phyloP scores from a whole-genome alignment of 176 grass and related monocot genomes.

The Chloris gayana region DNA sequence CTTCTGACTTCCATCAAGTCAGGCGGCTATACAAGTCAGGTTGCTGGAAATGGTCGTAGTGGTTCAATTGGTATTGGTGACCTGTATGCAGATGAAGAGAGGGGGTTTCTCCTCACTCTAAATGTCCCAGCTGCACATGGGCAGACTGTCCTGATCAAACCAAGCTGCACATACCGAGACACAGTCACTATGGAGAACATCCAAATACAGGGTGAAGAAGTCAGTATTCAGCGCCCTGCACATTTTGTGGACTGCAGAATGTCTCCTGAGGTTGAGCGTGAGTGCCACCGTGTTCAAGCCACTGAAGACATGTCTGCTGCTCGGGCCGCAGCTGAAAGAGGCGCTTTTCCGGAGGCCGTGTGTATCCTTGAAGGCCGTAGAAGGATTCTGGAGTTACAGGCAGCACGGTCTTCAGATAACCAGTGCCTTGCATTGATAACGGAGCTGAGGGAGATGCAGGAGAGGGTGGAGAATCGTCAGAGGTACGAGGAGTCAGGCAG shows the following conservation, averaged over 20 bases:
- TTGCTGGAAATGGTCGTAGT: slow-evolving; percentile 41
- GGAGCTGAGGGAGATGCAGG: slow-evolving; percentile 86
- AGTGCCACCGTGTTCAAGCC: slow-evolving; percentile 70
- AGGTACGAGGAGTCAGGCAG: slow-evolving; percentile 83
- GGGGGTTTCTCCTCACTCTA: slow-evolving; percentile 66
- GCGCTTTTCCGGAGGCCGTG: slow-evolving; percentile 59
- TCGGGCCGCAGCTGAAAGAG: slow-evolving; percentile 57
- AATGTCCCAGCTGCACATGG: slow-evolving; percentile 45
- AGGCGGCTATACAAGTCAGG: slow-evolving; percentile 61
- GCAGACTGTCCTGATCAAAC: slow-evolving; percentile 56
- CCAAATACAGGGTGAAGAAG: slow-evolving; percentile 48
- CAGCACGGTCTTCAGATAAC: slow-evolving; percentile 48
- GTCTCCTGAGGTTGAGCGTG: slow-evolving; percentile 73
- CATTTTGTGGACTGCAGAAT: slow-evolving; percentile 33
- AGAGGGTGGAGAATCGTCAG: slow-evolving; percentile 67
- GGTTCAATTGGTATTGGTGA: slow-evolving; percentile 78
- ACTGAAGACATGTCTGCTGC: slow-evolving; percentile 79
- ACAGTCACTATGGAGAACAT: slow-evolving; percentile 49
- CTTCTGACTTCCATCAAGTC: slow-evolving; percentile 72
- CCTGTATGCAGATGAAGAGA: slow-evolving; percentile 93
- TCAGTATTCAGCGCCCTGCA: slow-evolving; percentile 56
- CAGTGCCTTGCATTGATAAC: slow-evolving; percentile 64
- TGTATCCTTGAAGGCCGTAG: slow-evolving; percentile 64
- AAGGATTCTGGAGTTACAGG: slow-evolving; percentile 48
- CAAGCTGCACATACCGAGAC: slow-evolving; percentile 57